Base-by-base conservation (phyloP, 352 stramenopile genomes). In the Aphanomyces cochlioides region DNA sequence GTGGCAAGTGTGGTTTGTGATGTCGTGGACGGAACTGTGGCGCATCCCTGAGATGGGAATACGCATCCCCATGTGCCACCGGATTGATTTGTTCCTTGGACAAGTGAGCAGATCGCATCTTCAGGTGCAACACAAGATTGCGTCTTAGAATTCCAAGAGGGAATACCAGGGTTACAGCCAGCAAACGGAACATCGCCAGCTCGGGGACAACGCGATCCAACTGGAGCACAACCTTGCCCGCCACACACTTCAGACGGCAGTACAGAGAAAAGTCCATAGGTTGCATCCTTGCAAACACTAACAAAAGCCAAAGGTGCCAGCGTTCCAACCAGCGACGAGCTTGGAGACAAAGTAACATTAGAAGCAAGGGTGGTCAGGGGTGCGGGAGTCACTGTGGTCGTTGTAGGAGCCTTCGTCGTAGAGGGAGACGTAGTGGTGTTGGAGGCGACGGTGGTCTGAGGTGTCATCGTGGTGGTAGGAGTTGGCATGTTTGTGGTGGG, bases 51-150 rank as follows among this genome's bases (percentile, higher is more conserved):
- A 10, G 54, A 61, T 40, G 54, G 54, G 43, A 40, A 61, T 3
- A 61, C 37, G 28, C 54, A 61, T 7, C 54, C 54, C 54, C 54
- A 61, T 40, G 54, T 61, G 15, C 54, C 54, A n/a, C 54, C 54
- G 1, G 15, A 41, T 61, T 61, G 15, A 40, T 61, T 39, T 7
- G 5, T 39, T n/a, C 54, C 54, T 19, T 28, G 39, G 1, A 61
- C 54, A 61, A 61, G 54, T 8, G 10, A 28, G 43, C 54, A 61
- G 28, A 61, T 37, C 10, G 54, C 54, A 41, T 61, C 54, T 61
- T 61, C 54, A 7, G 54, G 21, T 8, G 54, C 54, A n/a, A 61
- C 54, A 17, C 54, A 61, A 10, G 28, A n/a, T 40, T 61, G 19
- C 17, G 54, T 41, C 34, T 19, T 21, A 10, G 50, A n/a, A 19